phyloP scores from a whole-genome alignment of 805 yeast species.

The Yarrowia sp. region DNA sequence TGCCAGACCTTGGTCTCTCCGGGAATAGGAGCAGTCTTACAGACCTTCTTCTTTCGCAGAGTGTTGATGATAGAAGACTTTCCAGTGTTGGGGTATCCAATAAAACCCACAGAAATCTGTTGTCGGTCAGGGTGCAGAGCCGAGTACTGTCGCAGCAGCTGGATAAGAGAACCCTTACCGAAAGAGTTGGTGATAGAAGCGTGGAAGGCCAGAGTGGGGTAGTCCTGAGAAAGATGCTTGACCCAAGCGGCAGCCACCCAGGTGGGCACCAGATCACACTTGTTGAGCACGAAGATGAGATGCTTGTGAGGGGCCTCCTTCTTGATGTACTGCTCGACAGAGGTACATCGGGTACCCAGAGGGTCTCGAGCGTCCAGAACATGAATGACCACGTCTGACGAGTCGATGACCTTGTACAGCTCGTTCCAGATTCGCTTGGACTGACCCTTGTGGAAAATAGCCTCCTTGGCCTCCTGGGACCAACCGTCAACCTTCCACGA shows the following conservation, averaged over 20 bases:
- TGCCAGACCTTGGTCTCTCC: conserved; percentile 99
- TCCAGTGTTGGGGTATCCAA: conserved; percentile 98
- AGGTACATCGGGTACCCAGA: conserved; percentile 87
- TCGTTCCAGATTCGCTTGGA: conserved; percentile 99
- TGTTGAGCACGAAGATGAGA: conserved; percentile 87
- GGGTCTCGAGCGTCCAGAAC: conserved; percentile 98
- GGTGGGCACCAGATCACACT: conserved; percentile 97
- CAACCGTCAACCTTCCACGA: conserved; percentile 70
- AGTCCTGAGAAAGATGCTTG: conserved; percentile 82
- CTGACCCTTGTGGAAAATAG: conserved; percentile 94
- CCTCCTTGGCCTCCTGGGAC: conserved; percentile 89
- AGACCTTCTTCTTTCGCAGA: conserved; percentile 88
- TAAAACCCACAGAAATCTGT: conserved; percentile 94
- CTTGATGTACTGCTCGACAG: conserved; percentile 87
- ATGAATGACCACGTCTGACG: conserved; percentile 94
- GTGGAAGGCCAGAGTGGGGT: conserved; percentile 95
- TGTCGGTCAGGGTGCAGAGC: conserved; percentile 86
- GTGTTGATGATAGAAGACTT: conserved; percentile 95
- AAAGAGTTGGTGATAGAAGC: conserved; percentile 96
- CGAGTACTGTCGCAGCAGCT: conserved; percentile 88
- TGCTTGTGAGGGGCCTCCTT: conserved; percentile 97
- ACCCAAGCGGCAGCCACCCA: conserved; percentile 99
- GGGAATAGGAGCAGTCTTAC: conserved; percentile 96
- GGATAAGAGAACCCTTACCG: conserved; percentile 95
- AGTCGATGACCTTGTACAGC: conserved; percentile 91